These are phyloP conservation scores for Celoporthe dispersa DNA, from an alignment of 2,329 filamentous ascomycete species.

Conservation along the genomic window DNA sequence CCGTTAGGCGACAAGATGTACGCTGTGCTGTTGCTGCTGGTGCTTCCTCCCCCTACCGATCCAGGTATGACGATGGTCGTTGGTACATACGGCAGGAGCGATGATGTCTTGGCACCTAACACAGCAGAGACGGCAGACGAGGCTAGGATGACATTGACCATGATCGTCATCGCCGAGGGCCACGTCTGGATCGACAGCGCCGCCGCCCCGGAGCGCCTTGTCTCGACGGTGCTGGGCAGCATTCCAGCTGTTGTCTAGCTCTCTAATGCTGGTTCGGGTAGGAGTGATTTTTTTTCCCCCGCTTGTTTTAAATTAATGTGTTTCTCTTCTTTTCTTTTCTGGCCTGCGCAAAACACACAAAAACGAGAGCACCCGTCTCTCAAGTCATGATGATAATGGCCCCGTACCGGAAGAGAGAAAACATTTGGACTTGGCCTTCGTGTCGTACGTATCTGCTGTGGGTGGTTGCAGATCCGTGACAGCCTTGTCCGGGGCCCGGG, in stretches of 20 bases:
- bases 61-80: slow-evolving; percentile 69
- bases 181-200: slow-evolving; percentile 5
- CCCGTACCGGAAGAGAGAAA: not conserved
- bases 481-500: slow-evolving; percentile 3
- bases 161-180: slow-evolving; percentile 17
- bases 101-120: slow-evolving; percentile 37
- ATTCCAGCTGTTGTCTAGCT: slow-evolving; percentile 7
- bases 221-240: slow-evolving; percentile 3
- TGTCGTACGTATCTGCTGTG: not conserved
- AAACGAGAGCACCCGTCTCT: slow-evolving; percentile 4
- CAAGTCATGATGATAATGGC: slow-evolving; percentile 16
- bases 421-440: not conserved
- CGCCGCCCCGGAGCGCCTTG: not conserved
- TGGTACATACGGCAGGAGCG: slow-evolving; percentile 71
- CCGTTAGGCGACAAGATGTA: slow-evolving; percentile 19
- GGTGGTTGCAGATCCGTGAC: slow-evolving; percentile 3
- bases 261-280: not conserved
- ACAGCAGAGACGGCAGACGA: slow-evolving; percentile 23
- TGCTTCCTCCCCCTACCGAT: slow-evolving; percentile 46
- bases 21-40: slow-evolving; percentile 33
- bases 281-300: no score
- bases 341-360: not conserved
- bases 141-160: slow-evolving; percentile 22
- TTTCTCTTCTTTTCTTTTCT: not conserved
- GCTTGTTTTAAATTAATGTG: no score